These are phyloP conservation scores for Cladosporium sp. DNA, from an alignment of 2,329 filamentous ascomycete species.

Conservation along the genomic window DNA sequence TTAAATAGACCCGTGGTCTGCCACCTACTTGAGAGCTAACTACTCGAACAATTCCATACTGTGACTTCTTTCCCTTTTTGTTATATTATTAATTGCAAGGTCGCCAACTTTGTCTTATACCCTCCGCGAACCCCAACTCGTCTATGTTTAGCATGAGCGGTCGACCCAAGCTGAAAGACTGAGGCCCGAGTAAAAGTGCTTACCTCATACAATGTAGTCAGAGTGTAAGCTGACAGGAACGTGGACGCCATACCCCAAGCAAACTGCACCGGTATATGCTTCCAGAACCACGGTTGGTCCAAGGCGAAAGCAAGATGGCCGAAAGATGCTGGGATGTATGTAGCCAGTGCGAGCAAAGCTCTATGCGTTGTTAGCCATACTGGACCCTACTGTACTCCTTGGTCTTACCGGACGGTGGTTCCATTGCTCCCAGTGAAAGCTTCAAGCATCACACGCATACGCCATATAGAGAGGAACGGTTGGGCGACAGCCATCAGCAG, in stretches of 20 bases:
- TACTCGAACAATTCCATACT: no score
- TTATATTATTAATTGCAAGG: neutral
- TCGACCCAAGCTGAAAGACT: neutral
- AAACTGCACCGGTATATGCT: neutral
- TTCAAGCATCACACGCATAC: neutral
- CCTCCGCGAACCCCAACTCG: neutral
- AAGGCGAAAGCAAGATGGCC: neutral
- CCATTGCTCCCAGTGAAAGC: neutral
- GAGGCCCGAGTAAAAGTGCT: neutral
- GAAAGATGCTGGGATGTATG: neutral
- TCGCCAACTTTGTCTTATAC: neutral
- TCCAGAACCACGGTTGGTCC: neutral
- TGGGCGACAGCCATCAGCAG: neutral
- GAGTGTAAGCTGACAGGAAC: neutral
- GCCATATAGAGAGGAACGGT: neutral
- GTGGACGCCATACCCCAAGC: neutral
- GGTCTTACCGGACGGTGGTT: neutral
- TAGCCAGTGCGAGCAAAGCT: neutral
- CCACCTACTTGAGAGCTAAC: no score
- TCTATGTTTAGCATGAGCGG: neutral
- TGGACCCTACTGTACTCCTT: no score
- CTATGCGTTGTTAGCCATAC: no score
- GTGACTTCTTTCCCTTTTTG: no score
- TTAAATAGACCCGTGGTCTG: no score
- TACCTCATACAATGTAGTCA: neutral